Evolutionary conservation across 257 asterid species (phyloP).

Genomic region (Osmanthus fragrans): DNA sequence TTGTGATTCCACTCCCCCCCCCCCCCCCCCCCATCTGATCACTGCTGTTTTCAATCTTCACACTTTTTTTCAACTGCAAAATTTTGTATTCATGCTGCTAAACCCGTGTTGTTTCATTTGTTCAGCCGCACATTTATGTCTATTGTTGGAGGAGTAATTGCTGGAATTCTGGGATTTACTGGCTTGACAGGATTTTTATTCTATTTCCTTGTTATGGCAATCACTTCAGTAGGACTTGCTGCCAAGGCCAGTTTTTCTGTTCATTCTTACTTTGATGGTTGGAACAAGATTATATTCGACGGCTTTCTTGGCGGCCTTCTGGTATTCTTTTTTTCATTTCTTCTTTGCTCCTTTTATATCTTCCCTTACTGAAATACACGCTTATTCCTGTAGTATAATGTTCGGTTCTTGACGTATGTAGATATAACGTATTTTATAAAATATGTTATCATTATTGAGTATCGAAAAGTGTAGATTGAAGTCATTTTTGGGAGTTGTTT

Average conservation of each 20-base stretch:
- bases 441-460: background rate
- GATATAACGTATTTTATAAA: background rate
- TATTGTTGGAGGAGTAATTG: slow-evolving; percentile 76
- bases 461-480: too few species aligned
- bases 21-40: background rate
- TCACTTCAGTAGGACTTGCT: slow-evolving; percentile 75
- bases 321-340: slow-evolving; percentile 40
- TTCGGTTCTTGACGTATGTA: background rate
- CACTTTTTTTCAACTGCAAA: background rate
- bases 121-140: slow-evolving; percentile 56
- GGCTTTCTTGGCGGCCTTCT: slow-evolving; percentile 82
- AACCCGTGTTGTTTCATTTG: background rate
- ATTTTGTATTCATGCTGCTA: background rate
- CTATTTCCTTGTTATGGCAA: slow-evolving; percentile 79
- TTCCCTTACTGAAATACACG: slow-evolving; percentile 32
- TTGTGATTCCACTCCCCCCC: background rate
- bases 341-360: slow-evolving; percentile 10
- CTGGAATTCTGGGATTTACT: slow-evolving; percentile 79
- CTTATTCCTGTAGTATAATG: background rate
- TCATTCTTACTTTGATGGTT: slow-evolving; percentile 75
- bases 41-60: background rate
- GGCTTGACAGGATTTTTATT: slow-evolving; percentile 73
- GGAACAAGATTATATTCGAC: slow-evolving; percentile 74
- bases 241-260: slow-evolving; percentile 83
- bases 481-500: too few species aligned